These are phyloP conservation scores for Komagataella ulmi DNA, from an alignment of 805 yeast genomes.

Conservation along the genomic window DNA sequence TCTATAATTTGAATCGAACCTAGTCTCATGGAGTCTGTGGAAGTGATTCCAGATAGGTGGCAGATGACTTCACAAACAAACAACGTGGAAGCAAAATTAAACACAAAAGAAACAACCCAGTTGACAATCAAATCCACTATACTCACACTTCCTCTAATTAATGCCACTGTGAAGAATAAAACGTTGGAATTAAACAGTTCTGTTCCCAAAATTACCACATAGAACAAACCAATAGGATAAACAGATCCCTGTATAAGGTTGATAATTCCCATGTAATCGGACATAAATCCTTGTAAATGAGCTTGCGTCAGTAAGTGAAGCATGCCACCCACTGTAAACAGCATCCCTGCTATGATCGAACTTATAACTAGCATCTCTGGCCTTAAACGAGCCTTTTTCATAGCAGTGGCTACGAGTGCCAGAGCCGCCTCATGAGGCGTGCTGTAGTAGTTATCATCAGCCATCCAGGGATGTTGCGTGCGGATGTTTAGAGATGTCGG, in stretches of 20 bases:
- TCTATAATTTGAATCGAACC: constrained; percentile 37
- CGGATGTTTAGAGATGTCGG: background rate
- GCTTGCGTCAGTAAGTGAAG: constrained; percentile 43
- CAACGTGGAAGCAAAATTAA: constrained; percentile 50
- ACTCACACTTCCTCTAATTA: constrained; percentile 57
- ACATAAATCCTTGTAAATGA: constrained; percentile 27
- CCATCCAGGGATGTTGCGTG: constrained; percentile 10
- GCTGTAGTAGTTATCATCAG: constrained; percentile 42
- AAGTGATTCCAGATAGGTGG: constrained; percentile 37
- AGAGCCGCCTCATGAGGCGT: constrained; percentile 75
- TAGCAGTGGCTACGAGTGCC: constrained; percentile 74
- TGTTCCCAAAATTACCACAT: constrained; percentile 62
- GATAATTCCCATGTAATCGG: constrained; percentile 36
- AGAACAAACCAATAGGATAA: constrained; percentile 63
- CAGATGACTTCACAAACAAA: constrained; percentile 57
- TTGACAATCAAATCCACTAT: constrained; percentile 47
- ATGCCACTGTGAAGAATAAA: constrained; percentile 55
- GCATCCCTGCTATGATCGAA: constrained; percentile 55
- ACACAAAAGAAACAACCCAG: constrained; percentile 56
- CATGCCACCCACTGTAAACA: constrained; percentile 67
- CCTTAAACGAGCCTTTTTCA: constrained; percentile 67
- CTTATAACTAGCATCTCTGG: constrained; percentile 46
- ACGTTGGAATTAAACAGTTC: constrained; percentile 69
- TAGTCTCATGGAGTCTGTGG: constrained; percentile 22
- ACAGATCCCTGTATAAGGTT: constrained; percentile 44